phyloP scores from a whole-genome alignment of 257 asterid genomes.

The Linaria vulgaris region DNA sequence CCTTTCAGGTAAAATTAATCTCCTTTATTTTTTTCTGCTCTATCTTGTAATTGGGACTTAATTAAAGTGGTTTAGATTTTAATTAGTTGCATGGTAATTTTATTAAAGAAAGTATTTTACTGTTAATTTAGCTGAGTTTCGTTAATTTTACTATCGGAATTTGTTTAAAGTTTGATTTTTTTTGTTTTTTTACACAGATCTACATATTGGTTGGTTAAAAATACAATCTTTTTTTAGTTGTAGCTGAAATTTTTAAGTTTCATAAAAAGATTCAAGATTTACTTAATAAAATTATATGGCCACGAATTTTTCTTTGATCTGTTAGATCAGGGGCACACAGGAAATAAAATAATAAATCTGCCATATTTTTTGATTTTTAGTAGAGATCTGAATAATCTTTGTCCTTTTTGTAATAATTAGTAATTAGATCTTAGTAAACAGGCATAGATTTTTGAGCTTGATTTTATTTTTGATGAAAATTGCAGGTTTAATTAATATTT shows the following conservation, averaged over 20 bases:
- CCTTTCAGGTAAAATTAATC: conserved; percentile 41
- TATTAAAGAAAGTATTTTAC: no score
- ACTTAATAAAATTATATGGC: no score
- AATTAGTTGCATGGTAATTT: not conserved
- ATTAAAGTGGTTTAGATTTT: no score
- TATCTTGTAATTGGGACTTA: conserved; percentile 1
- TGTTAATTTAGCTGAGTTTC: no score
- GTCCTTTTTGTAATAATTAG: conserved; percentile 5
- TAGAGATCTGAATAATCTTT: conserved; percentile 32
- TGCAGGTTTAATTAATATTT: conserved; percentile 25
- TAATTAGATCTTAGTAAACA: conserved; percentile 41
- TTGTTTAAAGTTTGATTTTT: no score
- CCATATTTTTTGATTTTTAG: conserved; percentile 33
- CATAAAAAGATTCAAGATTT: not conserved
- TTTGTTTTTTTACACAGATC: no score
- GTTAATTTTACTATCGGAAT: no score
- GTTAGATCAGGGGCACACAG: not conserved
- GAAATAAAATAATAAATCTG: not conserved
- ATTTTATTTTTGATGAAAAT: not conserved
- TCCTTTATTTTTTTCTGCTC: not conserved
- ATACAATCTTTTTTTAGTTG: not conserved
- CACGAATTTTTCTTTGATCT: conserved; percentile 27
- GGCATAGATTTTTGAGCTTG: no score
- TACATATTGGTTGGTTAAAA: not conserved
- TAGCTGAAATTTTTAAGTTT: not conserved